Conservation (phyloP, 2,329 filamentous ascomycete species). For the Penicillium janthinellum region DNA sequence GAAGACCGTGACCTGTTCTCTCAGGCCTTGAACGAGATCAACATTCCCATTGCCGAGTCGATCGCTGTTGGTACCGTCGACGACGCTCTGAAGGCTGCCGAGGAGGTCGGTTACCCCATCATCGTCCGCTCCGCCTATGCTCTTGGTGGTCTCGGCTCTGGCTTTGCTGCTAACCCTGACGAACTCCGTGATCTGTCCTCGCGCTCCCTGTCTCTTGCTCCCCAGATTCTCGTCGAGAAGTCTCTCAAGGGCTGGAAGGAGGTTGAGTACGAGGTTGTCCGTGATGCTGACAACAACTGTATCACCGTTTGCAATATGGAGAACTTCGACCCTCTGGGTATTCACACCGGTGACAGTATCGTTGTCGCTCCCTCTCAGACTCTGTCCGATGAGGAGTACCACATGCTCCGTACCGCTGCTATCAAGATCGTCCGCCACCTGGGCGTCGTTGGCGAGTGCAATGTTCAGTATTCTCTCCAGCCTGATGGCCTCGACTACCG, state of each 20-base stretch:
- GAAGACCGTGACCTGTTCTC: slow-evolving; percentile 97
- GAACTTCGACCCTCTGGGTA: slow-evolving; percentile 96
- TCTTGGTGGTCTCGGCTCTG: slow-evolving; percentile 91
- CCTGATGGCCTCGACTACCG: slow-evolving; percentile 97
- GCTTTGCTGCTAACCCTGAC: slow-evolving; percentile 91
- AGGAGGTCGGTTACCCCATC: slow-evolving; percentile 89
- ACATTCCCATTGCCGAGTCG: slow-evolving; percentile 96
- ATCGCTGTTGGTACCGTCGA: slow-evolving; percentile 90
- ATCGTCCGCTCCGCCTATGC: slow-evolving; percentile 98
- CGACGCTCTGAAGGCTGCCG: slow-evolving; percentile 84
- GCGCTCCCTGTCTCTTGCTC: slow-evolving; percentile 86
- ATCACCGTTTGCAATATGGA: slow-evolving; percentile 99
- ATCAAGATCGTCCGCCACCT: slow-evolving; percentile 98
- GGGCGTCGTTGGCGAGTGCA: slow-evolving; percentile 97
- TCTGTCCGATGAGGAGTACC: slow-evolving; percentile 96
- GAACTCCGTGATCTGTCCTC: slow-evolving; percentile 93
- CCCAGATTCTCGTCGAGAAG: slow-evolving; percentile 97
- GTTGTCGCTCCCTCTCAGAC: slow-evolving; percentile 97
- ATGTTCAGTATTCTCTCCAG: slow-evolving; percentile 96
- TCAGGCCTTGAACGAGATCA: slow-evolving; percentile 92
- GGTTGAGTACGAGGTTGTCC: slow-evolving; percentile 96
- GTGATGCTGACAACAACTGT: slow-evolving; percentile 96
- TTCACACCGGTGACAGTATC: slow-evolving; percentile 98
- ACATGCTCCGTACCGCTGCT: slow-evolving; percentile 96
- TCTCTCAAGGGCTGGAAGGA: slow-evolving; percentile 99